Base-by-base conservation (phyloP, 192 early-diverging fungal genomes). In the Umbelopsis sp. region DNA sequence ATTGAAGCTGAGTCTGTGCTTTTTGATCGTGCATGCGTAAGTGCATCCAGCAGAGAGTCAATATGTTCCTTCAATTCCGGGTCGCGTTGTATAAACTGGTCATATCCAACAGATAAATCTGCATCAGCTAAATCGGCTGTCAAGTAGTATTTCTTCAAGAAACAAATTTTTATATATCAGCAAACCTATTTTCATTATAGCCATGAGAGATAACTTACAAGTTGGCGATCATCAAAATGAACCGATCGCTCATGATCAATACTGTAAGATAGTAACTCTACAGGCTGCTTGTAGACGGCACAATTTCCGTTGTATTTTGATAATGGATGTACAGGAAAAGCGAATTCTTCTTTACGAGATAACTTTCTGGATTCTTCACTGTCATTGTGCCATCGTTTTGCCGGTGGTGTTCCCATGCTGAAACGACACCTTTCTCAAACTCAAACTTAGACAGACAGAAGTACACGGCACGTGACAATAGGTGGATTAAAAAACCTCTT, bases 1-100 rank as follows among this genome's bases (percentile, higher is more conserved):
- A 51, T 67, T 49, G 52, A 29, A 45, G 26, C 24, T 21, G 41
- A 20, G 26, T 76, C 66, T 5, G 12, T 44, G 11, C 67, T 36
- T 43, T 71, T 74, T 52, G 38, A 11, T 56, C 70, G 41, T 49
- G 26, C 22, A 77, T 84, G 70, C 12, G 81, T 72, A 10, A 94
- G 70, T 0, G 91, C 87, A 45, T 87, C 79, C 54, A 97, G 79
- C 29, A 98, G 74, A 0, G 92, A 87, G 74, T 98, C 93, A 53
- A 98, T 83, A 65, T 93, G 91, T 66, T 96, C 97, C 59, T 84
- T 80, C 4, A 83, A 69, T 9, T 70, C 71, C 5, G 70, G 45
- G 69, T 90, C 89, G 11, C 95, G 87, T 47, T 79, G 59, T 14
- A 93, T 86, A 70, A 89, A 94, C 10, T 84, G 73, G 11, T 93